phyloP scores from a whole-genome alignment of 2,329 filamentous ascomycete species.

The Penicillium vulpinum region DNA sequence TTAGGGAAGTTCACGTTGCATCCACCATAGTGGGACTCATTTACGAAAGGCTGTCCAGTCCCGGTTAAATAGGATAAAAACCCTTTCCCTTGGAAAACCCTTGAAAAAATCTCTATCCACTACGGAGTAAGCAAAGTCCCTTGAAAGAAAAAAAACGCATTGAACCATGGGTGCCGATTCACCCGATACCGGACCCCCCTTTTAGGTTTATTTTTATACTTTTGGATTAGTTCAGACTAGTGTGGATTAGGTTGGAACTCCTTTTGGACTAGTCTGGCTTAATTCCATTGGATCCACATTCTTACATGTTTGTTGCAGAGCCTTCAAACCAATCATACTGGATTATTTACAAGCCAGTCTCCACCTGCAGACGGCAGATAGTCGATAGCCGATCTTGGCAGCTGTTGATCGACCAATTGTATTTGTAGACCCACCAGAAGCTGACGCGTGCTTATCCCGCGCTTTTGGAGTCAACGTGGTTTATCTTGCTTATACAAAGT shows the following conservation, averaged over 20 bases:
- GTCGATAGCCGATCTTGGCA: constrained; percentile 43
- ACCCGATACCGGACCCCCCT: constrained; percentile 21
- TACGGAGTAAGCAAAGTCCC: no score
- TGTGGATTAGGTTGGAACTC: constrained; percentile 1
- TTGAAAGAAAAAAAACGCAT: not conserved
- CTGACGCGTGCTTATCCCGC: constrained; percentile 39
- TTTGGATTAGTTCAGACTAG: not conserved
- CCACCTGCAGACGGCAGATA: constrained; percentile 36
- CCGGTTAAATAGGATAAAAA: not conserved
- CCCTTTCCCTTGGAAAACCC: not conserved
- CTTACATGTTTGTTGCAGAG: constrained; percentile 24
- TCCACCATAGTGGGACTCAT: not conserved
- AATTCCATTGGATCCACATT: constrained; percentile 19
- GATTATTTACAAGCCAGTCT: not conserved
- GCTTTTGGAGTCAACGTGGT: constrained; percentile 20
- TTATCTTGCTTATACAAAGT: not conserved
- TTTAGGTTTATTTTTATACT: not conserved
- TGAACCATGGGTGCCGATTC: not conserved
- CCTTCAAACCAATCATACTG: not conserved
- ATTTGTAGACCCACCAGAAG: constrained; percentile 21
- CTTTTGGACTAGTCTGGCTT: constrained; percentile 1
- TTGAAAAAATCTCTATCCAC: no score
- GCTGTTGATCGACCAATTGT: constrained; percentile 32
- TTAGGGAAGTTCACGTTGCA: not conserved
- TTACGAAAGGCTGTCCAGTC: not conserved